Base-by-base conservation (phyloP, 352 stramenopile species). In the Thraustochytrium striatum region DNA sequence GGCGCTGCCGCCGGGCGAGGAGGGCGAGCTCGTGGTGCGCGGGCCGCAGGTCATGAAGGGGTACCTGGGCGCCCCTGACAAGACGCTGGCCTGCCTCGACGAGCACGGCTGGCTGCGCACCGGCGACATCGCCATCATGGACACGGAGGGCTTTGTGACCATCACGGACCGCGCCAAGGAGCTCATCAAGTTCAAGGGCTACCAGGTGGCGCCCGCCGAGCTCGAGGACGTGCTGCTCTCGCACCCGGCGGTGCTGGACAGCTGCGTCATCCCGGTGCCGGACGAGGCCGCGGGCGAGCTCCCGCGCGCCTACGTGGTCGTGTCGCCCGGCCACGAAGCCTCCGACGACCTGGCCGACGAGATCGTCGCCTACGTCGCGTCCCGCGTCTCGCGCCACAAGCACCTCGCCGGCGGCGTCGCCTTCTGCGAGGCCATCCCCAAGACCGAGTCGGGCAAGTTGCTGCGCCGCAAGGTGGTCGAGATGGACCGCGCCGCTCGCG, bases 151-250 rank as follows among this genome's bases (percentile, higher is more conserved):
- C 0, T 96, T 87, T 80, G 88, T 97, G 33, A 96, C 90, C 78
- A 94, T 97, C 61, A 90, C 91, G 0, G 93, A 97, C 83, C 85
- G 92, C n/a, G 84, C 95, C 38, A 97, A 97, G 87, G 92, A 97
- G 83, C 85, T 97, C 47, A 97, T 97, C 85, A 97, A 97, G 86
- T 92, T 95, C 78, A 94, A 94, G 75, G 93, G 92, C 0, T 92
- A 93, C 61, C 91, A 94, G 82, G 88, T 97, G 13, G 89, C 91
- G 9, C 93, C 92, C 16, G 92, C 91, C 0, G 93, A 97, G 82
- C 85, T 97, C 28, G 93, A 97, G 84, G 91, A 92, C 30, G 82
- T 96, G 7, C 53, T 97, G 1, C 85, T 94, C 11, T 86, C 83
- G 2, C 87, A 96, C 82, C 83, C 85, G 3, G 78, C 82, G 0